Conservation (phyloP, 352 stramenopile species). For the Achlya hypogyna region DNA sequence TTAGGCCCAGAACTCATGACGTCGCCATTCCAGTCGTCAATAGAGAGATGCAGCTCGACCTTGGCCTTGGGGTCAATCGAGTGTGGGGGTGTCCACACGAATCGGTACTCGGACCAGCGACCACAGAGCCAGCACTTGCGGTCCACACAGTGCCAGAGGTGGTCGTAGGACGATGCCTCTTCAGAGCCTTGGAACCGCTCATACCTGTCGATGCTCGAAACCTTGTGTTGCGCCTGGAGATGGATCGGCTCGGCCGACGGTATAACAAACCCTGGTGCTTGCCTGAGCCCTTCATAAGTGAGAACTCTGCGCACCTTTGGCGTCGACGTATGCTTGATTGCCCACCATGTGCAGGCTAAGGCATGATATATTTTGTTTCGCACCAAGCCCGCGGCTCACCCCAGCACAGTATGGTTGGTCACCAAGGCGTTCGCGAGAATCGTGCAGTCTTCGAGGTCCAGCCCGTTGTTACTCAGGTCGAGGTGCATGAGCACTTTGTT, state of each 20-base stretch:
- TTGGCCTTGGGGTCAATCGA: slow-evolving; percentile 33
- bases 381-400: slow-evolving; percentile 2
- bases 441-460: slow-evolving; percentile 50
- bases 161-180: slow-evolving; percentile 36
- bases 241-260: slow-evolving; percentile 30
- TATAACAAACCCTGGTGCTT: slow-evolving; percentile 39
- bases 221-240: slow-evolving; percentile 65
- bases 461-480: slow-evolving; percentile 60
- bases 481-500: slow-evolving; percentile 67
- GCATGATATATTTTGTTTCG: neutral
- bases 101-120: slow-evolving; percentile 64
- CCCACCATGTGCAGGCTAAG: slow-evolving; percentile 53
- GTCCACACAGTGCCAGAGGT: slow-evolving; percentile 46
- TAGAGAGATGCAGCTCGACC: slow-evolving; percentile 49
- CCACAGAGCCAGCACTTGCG: slow-evolving; percentile 73
- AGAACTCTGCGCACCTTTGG: slow-evolving; percentile 16
- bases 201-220: slow-evolving; percentile 63
- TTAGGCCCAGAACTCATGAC: slow-evolving; percentile 53
- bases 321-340: slow-evolving; percentile 59
- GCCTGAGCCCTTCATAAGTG: neutral
- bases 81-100: slow-evolving; percentile 44
- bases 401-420: slow-evolving; percentile 62
- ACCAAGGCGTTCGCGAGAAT: slow-evolving; percentile 54
- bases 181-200: slow-evolving; percentile 55
- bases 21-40: slow-evolving; percentile 61